These are phyloP conservation scores for Magnusiomyces ingens DNA, from an alignment of 1,139 yeast genomes.

Conservation along the genomic window DNA sequence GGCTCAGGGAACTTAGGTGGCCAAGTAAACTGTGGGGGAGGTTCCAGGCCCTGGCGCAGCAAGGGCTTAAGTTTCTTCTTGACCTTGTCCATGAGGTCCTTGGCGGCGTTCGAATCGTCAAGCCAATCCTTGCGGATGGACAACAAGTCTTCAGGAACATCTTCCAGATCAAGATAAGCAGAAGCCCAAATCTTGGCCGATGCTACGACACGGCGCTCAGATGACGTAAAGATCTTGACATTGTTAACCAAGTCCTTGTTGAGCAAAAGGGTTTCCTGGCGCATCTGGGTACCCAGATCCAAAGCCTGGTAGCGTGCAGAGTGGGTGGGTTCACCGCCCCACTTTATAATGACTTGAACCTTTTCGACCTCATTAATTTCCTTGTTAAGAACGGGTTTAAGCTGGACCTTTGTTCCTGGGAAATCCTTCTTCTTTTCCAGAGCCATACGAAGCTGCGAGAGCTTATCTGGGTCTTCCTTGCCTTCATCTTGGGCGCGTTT, in stretches of 20 bases:
- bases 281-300: constrained; percentile 90
- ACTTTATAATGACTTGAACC: constrained; percentile 89
- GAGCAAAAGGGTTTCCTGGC: constrained; percentile 82
- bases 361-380: constrained; percentile 57
- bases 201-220: constrained; percentile 90
- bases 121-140: constrained; percentile 82
- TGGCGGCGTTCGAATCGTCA: constrained; percentile 97
- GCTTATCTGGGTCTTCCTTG: constrained; percentile 73
- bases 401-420: constrained; percentile 95
- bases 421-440: constrained; percentile 80
- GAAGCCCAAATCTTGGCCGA: constrained; percentile 86
- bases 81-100: constrained; percentile 95
- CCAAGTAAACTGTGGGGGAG: constrained; percentile 99
- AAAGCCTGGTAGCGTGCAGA: constrained; percentile 92
- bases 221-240: constrained; percentile 81
- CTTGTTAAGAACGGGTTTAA: constrained; percentile 74
- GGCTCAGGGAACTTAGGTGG: constrained; percentile 99
- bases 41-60: constrained; percentile 90
- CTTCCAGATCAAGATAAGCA: constrained; percentile 69
- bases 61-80: constrained; percentile 93
- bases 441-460: constrained; percentile 70
- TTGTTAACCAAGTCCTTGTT: constrained; percentile 80
- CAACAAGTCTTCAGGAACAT: constrained; percentile 71
- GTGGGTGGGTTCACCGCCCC: constrained; percentile 99
- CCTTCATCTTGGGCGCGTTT: constrained; percentile 69